Percentiles rank a stretch among this genome's conserved stretches.
These are phyloP conservation scores for Acacia pycnantha DNA, from an alignment of 331 rosid genomes.

Conservation along the genomic window DNA sequence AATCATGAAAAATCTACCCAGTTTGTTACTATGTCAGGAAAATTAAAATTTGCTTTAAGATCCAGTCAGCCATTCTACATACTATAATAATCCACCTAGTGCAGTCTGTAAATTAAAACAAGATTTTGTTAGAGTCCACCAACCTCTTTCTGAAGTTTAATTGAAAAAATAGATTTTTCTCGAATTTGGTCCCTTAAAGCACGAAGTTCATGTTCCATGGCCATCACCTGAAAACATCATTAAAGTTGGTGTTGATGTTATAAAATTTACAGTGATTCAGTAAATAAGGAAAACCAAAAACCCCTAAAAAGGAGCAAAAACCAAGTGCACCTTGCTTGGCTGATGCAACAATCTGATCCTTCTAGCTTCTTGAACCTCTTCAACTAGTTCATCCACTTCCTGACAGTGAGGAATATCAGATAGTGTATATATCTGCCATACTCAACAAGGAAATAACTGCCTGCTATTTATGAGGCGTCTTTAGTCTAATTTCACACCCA, in stretches of 20 bases:
- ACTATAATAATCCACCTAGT: background rate
- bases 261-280: background rate
- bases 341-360: constrained; percentile 89
- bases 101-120: constrained; percentile 5
- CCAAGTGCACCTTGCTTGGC: constrained; percentile 77
- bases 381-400: constrained; percentile 81
- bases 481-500: constrained; percentile 10
- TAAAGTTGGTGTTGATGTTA: too few species aligned
- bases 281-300: constrained; percentile 11
- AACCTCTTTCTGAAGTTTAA: constrained; percentile 94
- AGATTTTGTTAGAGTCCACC: constrained; percentile 24
- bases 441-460: constrained; percentile 16
- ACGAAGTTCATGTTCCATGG: constrained; percentile 90
- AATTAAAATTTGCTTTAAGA: constrained; percentile 3
- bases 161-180: constrained; percentile 73
- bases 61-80: background rate
- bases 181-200: constrained; percentile 85
- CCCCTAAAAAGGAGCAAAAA: constrained; percentile 22
- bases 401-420: constrained; percentile 35
- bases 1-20: background rate
- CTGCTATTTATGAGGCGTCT: constrained; percentile 9
- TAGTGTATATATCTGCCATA: constrained; percentile 15
- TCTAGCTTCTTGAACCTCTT: constrained; percentile 95
- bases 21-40: background rate
- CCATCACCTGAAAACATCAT: constrained; percentile 65